phyloP scores from a whole-genome alignment of 148 eudicot species.

The Cornus kousa region DNA sequence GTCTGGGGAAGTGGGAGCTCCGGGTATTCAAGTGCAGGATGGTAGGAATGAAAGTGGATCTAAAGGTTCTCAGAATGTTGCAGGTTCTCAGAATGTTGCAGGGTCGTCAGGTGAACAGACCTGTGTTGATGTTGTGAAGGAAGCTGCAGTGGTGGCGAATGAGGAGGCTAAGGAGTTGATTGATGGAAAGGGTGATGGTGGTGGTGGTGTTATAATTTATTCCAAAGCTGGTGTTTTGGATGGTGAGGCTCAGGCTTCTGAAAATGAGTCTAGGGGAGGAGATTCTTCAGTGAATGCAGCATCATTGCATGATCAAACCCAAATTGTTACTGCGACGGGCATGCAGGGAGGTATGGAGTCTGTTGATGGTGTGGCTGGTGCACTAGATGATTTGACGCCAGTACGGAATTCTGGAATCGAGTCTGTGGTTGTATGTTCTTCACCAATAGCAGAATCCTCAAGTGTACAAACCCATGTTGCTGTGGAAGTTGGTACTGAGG shows the following conservation, averaged over 20 bases:
- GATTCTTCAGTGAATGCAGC: constrained; percentile 11
- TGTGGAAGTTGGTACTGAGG: constrained; percentile 3
- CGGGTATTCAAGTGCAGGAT: constrained; percentile 4
- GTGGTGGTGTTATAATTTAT: constrained; percentile 4
- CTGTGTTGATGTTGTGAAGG: constrained; percentile 14
- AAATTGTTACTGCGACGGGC: neutral
- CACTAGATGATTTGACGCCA: neutral
- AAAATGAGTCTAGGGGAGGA: constrained; percentile 4
- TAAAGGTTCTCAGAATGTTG: constrained; percentile 15
- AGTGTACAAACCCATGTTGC: constrained; percentile 9
- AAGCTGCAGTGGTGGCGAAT: neutral
- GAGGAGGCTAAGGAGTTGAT: constrained; percentile 12
- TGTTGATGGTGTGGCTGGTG: constrained; percentile 11
- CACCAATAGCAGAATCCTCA: neutral
- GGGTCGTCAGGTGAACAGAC: constrained; percentile 1
- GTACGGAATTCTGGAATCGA: constrained; percentile 9
- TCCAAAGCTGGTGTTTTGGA: neutral
- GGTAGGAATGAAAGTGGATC: neutral
- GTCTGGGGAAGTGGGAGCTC: constrained; percentile 15
- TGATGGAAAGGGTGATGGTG: constrained; percentile 14
- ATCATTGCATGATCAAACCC: constrained; percentile 5
- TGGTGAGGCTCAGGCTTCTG: constrained; percentile 15
- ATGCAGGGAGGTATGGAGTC: neutral
- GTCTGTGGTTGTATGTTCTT: constrained; percentile 11
- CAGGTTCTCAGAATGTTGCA: constrained; percentile 8